Evolutionary conservation across 352 stramenopile genomes (phyloP), one percentile per base, ranked within the genome.

Genomic region (Thraustotheca clavata): DNA sequence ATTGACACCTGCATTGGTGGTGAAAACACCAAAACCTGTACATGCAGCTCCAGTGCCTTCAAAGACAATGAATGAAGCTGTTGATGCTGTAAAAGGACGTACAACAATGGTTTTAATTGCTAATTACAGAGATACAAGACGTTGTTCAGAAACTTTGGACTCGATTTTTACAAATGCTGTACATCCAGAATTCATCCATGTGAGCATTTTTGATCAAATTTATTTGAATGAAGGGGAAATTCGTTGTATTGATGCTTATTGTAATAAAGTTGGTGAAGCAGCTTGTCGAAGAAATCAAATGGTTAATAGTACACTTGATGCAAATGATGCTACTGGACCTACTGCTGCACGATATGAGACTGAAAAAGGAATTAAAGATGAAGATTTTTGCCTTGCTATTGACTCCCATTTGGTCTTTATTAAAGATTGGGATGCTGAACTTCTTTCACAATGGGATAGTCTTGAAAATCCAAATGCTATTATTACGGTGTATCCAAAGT

Each of bases 401-500:
- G 83, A 91, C 65, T 91, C 83, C 59, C 83, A 91, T 69, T 65
- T 91, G 31, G 50, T 91, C 26, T 91, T 91, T 62, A 75, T 89
- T 47, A 70, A 74, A 4, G 62, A 79, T n/a, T 91, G 83, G 83
- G 83, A 91, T 49, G 83, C 87, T 59, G 83, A 80, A 47, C 73
- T 89, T 38, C 78, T 88, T 0, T 59, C 62, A 7, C 80, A 91
- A 49, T 91, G 83, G 83, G 83, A 91, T 46, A 70, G 72, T 8
- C 54, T 87, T 4, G 66, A 81, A 32, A 91, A 89, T 49, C 71
- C 77, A 29, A 76, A 87, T 49, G 83, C 80, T 34, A 91, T 91
- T 69, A 86, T 91, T 65, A 87, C 83, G 5, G 79, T 89, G 16
- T 91, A 91, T 65, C 83, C 83, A 2, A 91, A 89, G 73, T 83